A percentile compares a stretch with the other conserved stretches of the same genome.
These are phyloP conservation scores for Kokia cookei DNA, from an alignment of 441 rosid genomes.

Conservation along the genomic window DNA sequence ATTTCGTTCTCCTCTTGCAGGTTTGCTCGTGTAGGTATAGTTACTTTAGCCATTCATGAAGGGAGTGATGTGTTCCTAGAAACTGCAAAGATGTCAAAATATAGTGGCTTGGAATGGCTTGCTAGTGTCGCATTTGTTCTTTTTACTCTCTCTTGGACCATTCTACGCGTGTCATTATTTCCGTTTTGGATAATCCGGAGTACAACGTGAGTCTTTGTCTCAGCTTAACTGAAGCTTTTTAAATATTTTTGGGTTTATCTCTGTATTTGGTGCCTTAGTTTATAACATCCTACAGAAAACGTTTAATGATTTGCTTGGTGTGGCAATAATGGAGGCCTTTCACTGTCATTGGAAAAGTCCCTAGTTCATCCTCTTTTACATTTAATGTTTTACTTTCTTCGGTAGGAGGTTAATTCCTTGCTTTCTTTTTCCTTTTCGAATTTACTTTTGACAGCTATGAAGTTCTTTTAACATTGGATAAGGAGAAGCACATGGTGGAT, in stretches of 20 bases:
- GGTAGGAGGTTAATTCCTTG: neutral
- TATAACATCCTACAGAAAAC: neutral
- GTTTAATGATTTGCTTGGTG: neutral
- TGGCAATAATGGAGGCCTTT: neutral
- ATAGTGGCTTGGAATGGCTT: slow-evolving; percentile 41
- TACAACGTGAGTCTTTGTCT: slow-evolving; percentile 35
- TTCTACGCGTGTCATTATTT: slow-evolving; percentile 42
- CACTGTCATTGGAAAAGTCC: neutral
- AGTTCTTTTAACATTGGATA: slow-evolving; percentile 39
- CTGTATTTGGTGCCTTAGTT: neutral
- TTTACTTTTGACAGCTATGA: slow-evolving; percentile 39
- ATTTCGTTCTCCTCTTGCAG: slow-evolving; percentile 19
- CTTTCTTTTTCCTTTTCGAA: neutral
- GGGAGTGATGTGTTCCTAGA: slow-evolving; percentile 56
- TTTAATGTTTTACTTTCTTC: neutral
- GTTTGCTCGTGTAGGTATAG: slow-evolving; percentile 53
- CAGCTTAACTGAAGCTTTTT: neutral
- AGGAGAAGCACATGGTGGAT: slow-evolving; percentile 38
- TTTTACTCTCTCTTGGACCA: slow-evolving; percentile 42
- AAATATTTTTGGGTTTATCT: neutral
- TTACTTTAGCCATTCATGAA: slow-evolving; percentile 53
- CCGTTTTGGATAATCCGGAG: slow-evolving; percentile 61
- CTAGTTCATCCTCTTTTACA: neutral
- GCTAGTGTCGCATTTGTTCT: slow-evolving; percentile 40
- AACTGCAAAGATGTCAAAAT: slow-evolving; percentile 63